phyloP scores from a whole-genome alignment of 179 eudicot species.

The Actinidia chinensis region DNA sequence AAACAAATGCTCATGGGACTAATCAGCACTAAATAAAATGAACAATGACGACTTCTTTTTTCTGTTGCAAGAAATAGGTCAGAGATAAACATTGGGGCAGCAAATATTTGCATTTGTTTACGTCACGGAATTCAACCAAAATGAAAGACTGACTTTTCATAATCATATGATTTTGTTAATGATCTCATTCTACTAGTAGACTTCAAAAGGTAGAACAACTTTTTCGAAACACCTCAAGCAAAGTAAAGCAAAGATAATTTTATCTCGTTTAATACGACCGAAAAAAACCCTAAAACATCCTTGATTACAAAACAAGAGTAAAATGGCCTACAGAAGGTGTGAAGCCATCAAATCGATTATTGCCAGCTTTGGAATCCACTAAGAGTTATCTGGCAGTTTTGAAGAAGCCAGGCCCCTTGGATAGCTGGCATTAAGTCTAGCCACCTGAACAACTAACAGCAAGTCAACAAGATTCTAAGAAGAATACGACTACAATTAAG shows the following conservation, averaged over 20 bases:
- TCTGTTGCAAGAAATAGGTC: background rate
- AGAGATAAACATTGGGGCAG: background rate
- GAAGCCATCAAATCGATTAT: constrained; percentile 93
- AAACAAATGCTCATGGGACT: background rate
- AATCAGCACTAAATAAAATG: background rate
- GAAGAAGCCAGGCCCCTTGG: constrained; percentile 79
- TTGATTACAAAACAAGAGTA: background rate
- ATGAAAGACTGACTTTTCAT: background rate
- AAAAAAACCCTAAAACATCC: background rate
- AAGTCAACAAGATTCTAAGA: constrained; percentile 17
- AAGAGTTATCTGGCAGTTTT: constrained; percentile 78
- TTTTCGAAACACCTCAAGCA: background rate
- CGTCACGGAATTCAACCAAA: background rate
- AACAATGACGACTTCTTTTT: background rate
- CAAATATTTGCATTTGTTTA: background rate
- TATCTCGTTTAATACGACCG: background rate
- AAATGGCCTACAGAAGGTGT: constrained; percentile 80
- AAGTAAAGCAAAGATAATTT: background rate
- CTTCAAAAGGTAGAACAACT: constrained; percentile 2
- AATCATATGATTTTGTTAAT: background rate
- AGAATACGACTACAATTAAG: background rate
- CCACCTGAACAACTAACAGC: constrained; percentile 47
- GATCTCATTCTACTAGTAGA: background rate
- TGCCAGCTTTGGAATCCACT: constrained; percentile 89
- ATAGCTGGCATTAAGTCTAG: constrained; percentile 72